A percentile compares a stretch with the other conserved stretches of the same genome.
phyloP scores from a whole-genome alignment of 306 rosid genomes.

The Luffa acutangula region DNA sequence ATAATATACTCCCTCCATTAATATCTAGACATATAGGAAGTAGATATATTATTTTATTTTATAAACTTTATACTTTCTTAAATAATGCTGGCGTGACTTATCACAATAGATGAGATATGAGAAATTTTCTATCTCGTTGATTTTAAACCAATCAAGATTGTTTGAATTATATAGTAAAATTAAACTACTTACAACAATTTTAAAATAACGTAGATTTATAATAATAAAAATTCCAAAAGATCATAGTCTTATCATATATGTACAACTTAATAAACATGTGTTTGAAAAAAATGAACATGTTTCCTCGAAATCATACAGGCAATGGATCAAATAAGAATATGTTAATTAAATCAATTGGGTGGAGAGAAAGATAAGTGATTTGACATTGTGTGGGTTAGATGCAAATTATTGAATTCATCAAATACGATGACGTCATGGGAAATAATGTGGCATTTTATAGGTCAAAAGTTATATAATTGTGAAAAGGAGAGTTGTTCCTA shows the following conservation, averaged over 20 bases:
- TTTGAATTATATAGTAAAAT: too few species aligned
- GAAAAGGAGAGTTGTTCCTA: neutral
- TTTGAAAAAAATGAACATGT: neutral
- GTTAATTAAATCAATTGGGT: neutral
- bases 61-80: neutral
- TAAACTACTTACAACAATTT: too few species aligned
- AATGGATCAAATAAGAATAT: neutral
- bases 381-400: neutral
- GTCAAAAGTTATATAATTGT: neutral
- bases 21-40: neutral
- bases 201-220: neutral
- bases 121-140: too few species aligned
- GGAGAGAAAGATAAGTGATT: neutral
- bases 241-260: neutral
- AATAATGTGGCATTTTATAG: neutral
- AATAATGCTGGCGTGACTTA: neutral
- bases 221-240: too few species aligned
- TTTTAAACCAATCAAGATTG: neutral
- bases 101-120: too few species aligned
- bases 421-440: neutral
- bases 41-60: neutral
- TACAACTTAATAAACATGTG: neutral
- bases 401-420: neutral
- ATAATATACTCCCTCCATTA: neutral
- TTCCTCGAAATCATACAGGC: slow-evolving; percentile 1